phyloP scores from a whole-genome alignment of 169 alveolate species.

The Eimeria brunetti region DNA sequence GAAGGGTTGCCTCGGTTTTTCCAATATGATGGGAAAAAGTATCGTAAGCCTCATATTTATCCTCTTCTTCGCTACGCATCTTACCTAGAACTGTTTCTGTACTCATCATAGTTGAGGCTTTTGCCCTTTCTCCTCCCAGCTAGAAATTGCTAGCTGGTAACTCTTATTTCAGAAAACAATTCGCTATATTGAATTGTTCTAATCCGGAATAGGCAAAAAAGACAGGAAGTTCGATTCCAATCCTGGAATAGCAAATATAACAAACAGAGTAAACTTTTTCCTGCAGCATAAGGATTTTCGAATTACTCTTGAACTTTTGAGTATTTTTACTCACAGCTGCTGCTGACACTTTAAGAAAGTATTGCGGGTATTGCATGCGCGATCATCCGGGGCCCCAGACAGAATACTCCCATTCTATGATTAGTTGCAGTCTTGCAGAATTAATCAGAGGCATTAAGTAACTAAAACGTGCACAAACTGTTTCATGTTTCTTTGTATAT shows the following conservation, averaged over 20 bases:
- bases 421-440: background rate
- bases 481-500: background rate
- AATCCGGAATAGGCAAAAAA: background rate
- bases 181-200: background rate
- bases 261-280: background rate
- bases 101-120: background rate
- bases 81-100: background rate
- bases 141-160: background rate
- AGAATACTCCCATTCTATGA: background rate
- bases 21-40: conserved; percentile 23
- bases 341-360: background rate
- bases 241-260: background rate
- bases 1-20: conserved; percentile 4
- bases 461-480: background rate
- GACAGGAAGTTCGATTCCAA: background rate
- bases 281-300: background rate
- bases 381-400: conserved; percentile 2
- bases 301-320: background rate
- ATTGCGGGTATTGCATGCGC: conserved; percentile 19
- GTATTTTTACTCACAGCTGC: background rate
- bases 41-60: background rate
- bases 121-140: background rate
- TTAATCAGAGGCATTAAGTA: background rate
- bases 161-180: background rate
- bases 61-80: background rate